These are phyloP conservation scores for Acacia acuminata DNA, from an alignment of 306 rosid species.

Conservation along the genomic window DNA sequence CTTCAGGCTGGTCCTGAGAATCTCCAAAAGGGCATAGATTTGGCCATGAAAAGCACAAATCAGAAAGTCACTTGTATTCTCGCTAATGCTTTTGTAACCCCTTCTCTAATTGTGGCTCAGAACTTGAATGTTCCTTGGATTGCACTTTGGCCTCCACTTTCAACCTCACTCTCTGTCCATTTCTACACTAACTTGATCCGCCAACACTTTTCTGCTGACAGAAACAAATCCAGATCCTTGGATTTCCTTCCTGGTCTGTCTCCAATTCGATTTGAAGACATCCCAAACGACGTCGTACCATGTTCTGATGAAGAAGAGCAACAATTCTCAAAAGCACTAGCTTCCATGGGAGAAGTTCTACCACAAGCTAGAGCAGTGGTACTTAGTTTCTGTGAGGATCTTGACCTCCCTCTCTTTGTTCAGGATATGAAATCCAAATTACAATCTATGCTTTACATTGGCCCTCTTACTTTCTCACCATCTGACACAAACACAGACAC, in stretches of 20 bases:
- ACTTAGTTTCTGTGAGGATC: conserved; percentile 7
- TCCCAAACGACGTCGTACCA: conserved; percentile 20
- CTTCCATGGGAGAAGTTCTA: conserved; percentile 20
- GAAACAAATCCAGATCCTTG: conserved; percentile 10
- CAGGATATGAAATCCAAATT: conserved; percentile 34
- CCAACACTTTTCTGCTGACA: neutral
- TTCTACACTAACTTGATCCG: conserved; percentile 28
- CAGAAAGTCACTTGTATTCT: conserved; percentile 33
- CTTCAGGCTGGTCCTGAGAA: conserved; percentile 28
- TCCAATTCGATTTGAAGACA: conserved; percentile 18
- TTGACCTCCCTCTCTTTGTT: conserved; percentile 11
- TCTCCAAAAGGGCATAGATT: conserved; percentile 25
- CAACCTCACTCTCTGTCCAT: conserved; percentile 32
- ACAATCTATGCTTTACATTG: conserved; percentile 33
- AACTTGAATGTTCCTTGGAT: conserved; percentile 44
- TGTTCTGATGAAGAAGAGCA: neutral
- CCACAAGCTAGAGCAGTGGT: conserved; percentile 36
- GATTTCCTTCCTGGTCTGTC: conserved; percentile 47
- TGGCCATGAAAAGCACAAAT: conserved; percentile 27
- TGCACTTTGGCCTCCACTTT: conserved; percentile 29
- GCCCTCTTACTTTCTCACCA: neutral
- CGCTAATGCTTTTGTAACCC: conserved; percentile 31
- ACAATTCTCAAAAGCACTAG: conserved; percentile 14
- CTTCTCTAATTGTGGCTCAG: conserved; percentile 28
- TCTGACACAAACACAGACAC: neutral